phyloP scores from a whole-genome alignment of 129 eudicot species.

The Arctium minus region DNA sequence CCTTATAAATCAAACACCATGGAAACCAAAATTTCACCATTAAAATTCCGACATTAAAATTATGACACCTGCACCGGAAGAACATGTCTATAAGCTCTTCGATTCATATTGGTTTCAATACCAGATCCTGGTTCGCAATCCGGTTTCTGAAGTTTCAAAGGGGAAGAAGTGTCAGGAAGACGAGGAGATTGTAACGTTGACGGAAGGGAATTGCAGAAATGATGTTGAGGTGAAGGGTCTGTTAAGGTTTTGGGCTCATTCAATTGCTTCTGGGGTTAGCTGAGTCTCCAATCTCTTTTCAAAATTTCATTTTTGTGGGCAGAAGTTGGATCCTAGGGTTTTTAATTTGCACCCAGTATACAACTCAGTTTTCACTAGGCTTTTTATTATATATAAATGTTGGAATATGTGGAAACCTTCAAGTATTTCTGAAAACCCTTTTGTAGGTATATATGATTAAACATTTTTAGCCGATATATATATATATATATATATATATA shows the following conservation, averaged over 20 bases:
- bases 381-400: neutral
- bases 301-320: neutral
- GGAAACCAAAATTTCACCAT: neutral
- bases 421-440: neutral
- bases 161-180: neutral
- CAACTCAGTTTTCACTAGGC: neutral
- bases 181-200: neutral
- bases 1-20: neutral
- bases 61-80: constrained; percentile 7
- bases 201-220: neutral
- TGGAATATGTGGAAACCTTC: neutral
- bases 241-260: neutral
- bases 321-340: neutral
- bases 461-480: neutral
- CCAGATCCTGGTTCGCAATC: constrained; percentile 10
- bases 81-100: constrained; percentile 4
- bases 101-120: constrained; percentile 25
- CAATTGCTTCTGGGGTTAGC: neutral
- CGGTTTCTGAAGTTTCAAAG: neutral
- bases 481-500: no score
- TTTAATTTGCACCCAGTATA: neutral
- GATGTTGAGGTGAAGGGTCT: neutral
- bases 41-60: neutral
- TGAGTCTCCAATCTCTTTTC: neutral
- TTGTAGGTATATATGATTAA: neutral